Conservation (phyloP, 768 basidiomycete genomes). For the Macrolepiota albuminosa region DNA sequence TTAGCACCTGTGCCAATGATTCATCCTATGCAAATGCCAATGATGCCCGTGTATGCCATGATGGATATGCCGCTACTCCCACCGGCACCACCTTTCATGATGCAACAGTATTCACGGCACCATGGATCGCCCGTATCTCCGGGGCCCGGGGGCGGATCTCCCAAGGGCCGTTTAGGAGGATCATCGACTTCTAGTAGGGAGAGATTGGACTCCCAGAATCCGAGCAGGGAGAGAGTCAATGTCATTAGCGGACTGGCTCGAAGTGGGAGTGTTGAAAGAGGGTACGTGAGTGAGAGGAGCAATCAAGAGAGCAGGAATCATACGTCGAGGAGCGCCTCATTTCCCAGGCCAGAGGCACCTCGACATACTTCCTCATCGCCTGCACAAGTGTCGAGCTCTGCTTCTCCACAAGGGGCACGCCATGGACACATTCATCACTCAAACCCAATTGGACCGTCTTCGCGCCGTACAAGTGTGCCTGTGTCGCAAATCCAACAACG, state of each 20-base stretch:
- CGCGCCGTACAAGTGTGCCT: conserved; percentile 21
- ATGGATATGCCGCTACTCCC: conserved; percentile 69
- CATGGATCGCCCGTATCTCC: conserved; percentile 28
- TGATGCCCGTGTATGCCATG: conserved; percentile 34
- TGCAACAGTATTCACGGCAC: conserved; percentile 48
- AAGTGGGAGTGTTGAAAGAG: conserved; percentile 7
- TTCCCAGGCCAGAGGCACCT: conserved; percentile 15
- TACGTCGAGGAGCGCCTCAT: conserved; percentile 21
- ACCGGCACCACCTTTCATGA: conserved; percentile 73
- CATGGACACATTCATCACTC: conserved; percentile 10
- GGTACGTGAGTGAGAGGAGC: neutral
- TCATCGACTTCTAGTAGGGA: conserved; percentile 28
- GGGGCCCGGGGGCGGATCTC: conserved; percentile 23
- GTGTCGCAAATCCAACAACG: conserved; percentile 8
- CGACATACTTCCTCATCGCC: conserved; percentile 17
- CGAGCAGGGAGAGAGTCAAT: conserved; percentile 22
- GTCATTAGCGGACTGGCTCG: conserved; percentile 10
- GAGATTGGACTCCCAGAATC: conserved; percentile 20
- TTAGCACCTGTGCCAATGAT: conserved; percentile 29
- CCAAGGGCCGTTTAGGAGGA: conserved; percentile 26
- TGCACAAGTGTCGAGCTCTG: neutral
- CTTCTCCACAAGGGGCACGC: conserved; percentile 15
- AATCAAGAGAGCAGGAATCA: conserved; percentile 1
- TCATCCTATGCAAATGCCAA: conserved; percentile 22
- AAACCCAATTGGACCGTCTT: conserved; percentile 6